Evolutionary conservation across 1,284 basidiomycete species (phyloP).

Genomic region (Ganoderma lucidum): DNA sequence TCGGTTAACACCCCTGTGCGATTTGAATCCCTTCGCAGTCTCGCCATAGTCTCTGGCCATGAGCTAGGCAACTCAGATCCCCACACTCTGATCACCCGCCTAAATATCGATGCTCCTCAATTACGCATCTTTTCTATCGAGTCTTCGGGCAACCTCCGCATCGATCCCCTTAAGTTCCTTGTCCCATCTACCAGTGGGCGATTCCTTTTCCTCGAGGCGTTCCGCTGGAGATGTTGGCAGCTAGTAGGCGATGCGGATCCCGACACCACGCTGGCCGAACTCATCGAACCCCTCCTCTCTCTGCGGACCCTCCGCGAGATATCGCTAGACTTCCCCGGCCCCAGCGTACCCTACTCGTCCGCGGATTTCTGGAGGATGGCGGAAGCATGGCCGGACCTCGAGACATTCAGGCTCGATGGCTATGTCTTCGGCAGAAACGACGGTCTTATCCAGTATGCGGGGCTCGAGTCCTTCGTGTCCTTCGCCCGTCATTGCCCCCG

Average conservation of each 20-base stretch:
- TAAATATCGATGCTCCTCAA: background rate
- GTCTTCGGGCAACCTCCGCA: background rate
- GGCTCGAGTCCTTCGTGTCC: background rate
- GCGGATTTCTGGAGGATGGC: background rate
- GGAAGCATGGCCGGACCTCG: constrained; percentile 6
- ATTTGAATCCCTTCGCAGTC: background rate
- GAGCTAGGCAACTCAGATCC: background rate
- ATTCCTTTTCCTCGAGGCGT: too few relatives aligned
- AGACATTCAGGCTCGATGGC: background rate
- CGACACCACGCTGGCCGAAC: background rate
- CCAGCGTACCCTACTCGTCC: background rate
- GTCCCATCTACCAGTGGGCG: too few relatives aligned
- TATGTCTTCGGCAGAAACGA: too few relatives aligned
- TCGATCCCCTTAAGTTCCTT: too few relatives aligned
- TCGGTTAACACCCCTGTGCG: background rate
- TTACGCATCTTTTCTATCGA: background rate
- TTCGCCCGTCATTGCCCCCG: background rate
- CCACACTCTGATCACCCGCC: background rate
- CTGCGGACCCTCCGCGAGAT: background rate
- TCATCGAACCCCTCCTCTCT: background rate
- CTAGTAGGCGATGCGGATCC: too few relatives aligned
- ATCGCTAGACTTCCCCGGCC: background rate
- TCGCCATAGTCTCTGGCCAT: background rate
- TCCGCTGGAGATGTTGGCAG: too few relatives aligned
- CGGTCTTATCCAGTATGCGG: background rate